These are phyloP conservation scores for Fusarium duplospermum DNA, from an alignment of 2,329 filamentous ascomycete genomes.

Conservation along the genomic window DNA sequence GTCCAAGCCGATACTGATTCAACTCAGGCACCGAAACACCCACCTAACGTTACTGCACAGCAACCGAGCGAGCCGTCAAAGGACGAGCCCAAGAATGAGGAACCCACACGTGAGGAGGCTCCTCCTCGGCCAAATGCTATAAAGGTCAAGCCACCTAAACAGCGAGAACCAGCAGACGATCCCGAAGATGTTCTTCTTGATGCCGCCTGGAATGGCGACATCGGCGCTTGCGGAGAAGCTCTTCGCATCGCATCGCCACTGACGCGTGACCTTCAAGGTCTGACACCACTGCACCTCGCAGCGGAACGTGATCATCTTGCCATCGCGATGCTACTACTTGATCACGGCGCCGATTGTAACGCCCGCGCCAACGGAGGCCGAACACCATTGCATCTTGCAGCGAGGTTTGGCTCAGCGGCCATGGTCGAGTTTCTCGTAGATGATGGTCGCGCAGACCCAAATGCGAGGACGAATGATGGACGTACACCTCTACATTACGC, in stretches of 20 bases:
- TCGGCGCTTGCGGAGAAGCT: slow-evolving; percentile 40
- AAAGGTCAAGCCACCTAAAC: not conserved
- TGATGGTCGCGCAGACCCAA: slow-evolving; percentile 44
- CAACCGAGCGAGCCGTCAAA: not conserved
- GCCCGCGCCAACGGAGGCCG: slow-evolving; percentile 46
- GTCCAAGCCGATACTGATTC: slow-evolving; percentile 8
- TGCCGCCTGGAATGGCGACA: slow-evolving; percentile 49
- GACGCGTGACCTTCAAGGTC: slow-evolving; percentile 45
- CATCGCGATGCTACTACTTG: slow-evolving; percentile 49
- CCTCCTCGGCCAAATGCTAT: not conserved
- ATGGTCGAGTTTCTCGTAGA: slow-evolving; percentile 49
- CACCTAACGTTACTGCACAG: not conserved
- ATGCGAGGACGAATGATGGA: slow-evolving; percentile 45
- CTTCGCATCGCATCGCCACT: slow-evolving; percentile 40
- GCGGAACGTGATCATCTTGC: slow-evolving; percentile 48
- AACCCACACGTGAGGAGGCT: not conserved
- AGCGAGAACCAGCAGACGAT: slow-evolving; percentile 8
- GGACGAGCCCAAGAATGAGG: not conserved
- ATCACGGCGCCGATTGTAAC: slow-evolving; percentile 42
- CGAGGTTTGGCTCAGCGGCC: slow-evolving; percentile 44
- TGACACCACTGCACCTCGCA: slow-evolving; percentile 48
- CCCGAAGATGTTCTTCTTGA: slow-evolving; percentile 44
- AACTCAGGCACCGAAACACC: not conserved
- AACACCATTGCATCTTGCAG: slow-evolving; percentile 48
- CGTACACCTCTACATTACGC: slow-evolving; percentile 50